Base-by-base conservation (phyloP, 2,329 filamentous ascomycete genomes). In the Aspergillus unguis region DNA sequence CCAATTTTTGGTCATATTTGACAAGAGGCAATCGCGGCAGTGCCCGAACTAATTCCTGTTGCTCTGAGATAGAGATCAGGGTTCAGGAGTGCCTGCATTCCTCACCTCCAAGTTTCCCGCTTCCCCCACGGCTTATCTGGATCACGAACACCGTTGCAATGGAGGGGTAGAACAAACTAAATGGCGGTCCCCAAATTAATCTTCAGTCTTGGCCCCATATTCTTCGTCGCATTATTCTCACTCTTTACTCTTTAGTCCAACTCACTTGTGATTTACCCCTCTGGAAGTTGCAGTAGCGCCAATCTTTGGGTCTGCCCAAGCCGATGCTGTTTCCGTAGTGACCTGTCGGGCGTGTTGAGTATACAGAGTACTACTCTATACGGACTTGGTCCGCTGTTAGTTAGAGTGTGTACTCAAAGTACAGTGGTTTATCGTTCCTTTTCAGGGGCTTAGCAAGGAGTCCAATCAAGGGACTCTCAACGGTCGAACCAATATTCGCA, bases 51-150 rank as follows among this genome's bases (percentile, higher is more conserved):
- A 17, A 17, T 17, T 17, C 17, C 1, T 17, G 17, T 17, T 17
- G 17, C 17, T 17, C 17, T 17, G 17, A 17, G 17, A 17, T 17
- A 17, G 17, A 17, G 17, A 17, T 17, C 17, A 17, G 17, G 17
- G 17, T 17, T 17, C 17, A 17, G 17, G 17, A 17, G 17, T 17
- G 17, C 17, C 17, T 17, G 17, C 17, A 17, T 17, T 35, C 25
- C 9, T 17, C 41, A 25, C n/a, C 33, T 37, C 11, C 23, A 36
- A n/a, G 33, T 32, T 9, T 32, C 9, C 31, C 31, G 6, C 31
- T 32, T 32, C 32, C 37, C 33, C 29, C 28, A 47, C 43, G 51
- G 51, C 46, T 53, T 46, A 53, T 49, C 44, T 25, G 29, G 33
- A 29, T 28, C 23, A 27, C 28, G 26, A 36, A 28, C 29, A 32